Evolutionary conservation across 805 yeast genomes (phyloP), one percentile per base, ranked within the genome.

Genomic region (Myxozyma mucilagina): DNA sequence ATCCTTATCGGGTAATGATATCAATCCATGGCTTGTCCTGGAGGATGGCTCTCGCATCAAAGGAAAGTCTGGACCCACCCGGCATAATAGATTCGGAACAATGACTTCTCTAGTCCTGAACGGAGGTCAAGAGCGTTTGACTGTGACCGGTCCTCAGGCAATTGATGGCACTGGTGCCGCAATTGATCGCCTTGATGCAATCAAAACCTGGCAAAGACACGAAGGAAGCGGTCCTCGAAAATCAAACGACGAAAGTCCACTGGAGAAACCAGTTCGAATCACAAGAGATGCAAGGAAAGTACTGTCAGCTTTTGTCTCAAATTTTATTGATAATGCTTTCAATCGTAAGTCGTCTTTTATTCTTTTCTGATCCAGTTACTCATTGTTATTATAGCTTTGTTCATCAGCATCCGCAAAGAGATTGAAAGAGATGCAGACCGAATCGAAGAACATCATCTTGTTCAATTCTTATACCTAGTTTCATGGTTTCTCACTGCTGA

Each of bases 71-170:
- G 76, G 78, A 9, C 34, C 81, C 80, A 72, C 74, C 78, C 89
- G 99, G 50, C 99, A 93, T 71, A 92, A 94, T 1, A 80, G 96
- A 55, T 93, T 93, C 76, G 99, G 99, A 0, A 86, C 97, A 0
- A 76, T 92, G 64, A 73, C 91, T 10, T 86, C 96, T 1, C 78
- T 93, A 35, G 84, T 86, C 61, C 82, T 87, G 24, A 79, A 81
- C 5, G 45, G 45, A 29, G 85, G 85, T 56, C 78, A 84, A 34
- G 79, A 76, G 2, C 77, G 88, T 34, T 73, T 88, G 18, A 82
- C 89, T 5, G 81, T 90, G 0, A 81, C 94, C 2, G 94, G 96
- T 1, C 92, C 89, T 66, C 82, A 82, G 34, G 90, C 86, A 2
- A 68, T 87, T 3, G 67, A 78, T 10, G 77, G 80, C 47, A 79